A percentile compares a stretch with the other conserved stretches of the same genome.
Conservation (phyloP, 2,329 filamentous ascomycete genomes). For the Fusarium anthophilum region DNA sequence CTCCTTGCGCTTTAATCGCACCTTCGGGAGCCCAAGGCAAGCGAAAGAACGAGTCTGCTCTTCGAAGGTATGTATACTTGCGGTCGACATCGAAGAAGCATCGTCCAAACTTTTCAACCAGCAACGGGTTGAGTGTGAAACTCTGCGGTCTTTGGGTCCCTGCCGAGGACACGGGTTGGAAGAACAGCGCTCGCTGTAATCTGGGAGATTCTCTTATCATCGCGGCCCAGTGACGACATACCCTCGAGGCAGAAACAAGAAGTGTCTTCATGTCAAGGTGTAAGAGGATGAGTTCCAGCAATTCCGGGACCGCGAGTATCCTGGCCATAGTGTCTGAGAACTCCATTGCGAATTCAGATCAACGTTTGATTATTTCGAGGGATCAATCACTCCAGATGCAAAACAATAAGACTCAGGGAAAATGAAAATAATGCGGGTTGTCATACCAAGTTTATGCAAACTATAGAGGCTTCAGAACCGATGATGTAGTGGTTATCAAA, state of each 20-base stretch:
- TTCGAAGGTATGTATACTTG: constrained; percentile 10
- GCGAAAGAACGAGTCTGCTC: constrained; percentile 30
- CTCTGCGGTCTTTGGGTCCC: background rate
- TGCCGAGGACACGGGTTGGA: background rate
- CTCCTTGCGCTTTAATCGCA: background rate
- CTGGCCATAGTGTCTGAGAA: background rate
- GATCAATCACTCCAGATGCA: background rate
- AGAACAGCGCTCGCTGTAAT: constrained; percentile 28
- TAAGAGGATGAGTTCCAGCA: constrained; percentile 42
- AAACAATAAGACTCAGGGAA: background rate
- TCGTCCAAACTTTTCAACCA: constrained; percentile 31
- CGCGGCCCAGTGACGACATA: constrained; percentile 37
- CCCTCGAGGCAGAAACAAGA: constrained; percentile 38
- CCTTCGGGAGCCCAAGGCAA: constrained; percentile 29
- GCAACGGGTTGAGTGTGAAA: constrained; percentile 21
- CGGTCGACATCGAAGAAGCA: constrained; percentile 30
- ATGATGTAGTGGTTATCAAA: background rate
- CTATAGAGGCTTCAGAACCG: background rate
- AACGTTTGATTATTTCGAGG: background rate
- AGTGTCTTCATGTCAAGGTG: constrained; percentile 41
- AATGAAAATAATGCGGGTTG: background rate
- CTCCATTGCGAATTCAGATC: background rate
- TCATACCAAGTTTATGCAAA: background rate
- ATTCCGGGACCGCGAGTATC: constrained; percentile 29
- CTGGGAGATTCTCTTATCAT: constrained; percentile 11